phyloP scores from a whole-genome alignment of 306 rosid species.

The Cyamopsis tetragonoloba region DNA sequence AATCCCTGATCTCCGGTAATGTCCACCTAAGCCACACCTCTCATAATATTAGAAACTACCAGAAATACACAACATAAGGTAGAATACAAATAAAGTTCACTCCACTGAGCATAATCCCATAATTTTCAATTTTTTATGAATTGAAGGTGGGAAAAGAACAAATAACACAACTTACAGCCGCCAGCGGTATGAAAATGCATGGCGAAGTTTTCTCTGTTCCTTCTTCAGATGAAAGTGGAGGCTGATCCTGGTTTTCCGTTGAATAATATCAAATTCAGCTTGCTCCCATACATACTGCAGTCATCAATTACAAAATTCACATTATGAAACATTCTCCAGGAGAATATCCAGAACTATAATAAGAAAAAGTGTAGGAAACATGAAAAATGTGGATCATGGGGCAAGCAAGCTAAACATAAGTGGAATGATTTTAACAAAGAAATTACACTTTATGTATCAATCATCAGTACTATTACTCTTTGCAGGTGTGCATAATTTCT shows the following conservation, averaged over 20 bases:
- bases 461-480: background rate
- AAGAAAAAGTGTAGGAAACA: background rate
- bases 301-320: conserved; percentile 22
- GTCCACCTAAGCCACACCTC: conserved; percentile 74
- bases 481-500: background rate
- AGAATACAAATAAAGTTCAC: background rate
- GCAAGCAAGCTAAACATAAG: background rate
- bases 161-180: conserved; percentile 62
- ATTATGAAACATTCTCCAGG: background rate
- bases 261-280: conserved; percentile 80
- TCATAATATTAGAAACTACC: conserved; percentile 19
- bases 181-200: conserved; percentile 91
- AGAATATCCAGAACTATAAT: background rate
- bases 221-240: conserved; percentile 78
- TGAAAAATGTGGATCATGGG: background rate
- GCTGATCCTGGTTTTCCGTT: conserved; percentile 85
- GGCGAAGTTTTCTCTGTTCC: conserved; percentile 69
- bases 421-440: background rate
- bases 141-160: conserved; percentile 9
- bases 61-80: background rate
- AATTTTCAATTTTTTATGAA: background rate
- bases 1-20: conserved; percentile 86
- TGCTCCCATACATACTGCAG: conserved; percentile 94
- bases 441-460: conserved; percentile 3
- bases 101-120: background rate